Base-by-base conservation (phyloP, 257 asterid species). In the Solanum medicagineum region DNA sequence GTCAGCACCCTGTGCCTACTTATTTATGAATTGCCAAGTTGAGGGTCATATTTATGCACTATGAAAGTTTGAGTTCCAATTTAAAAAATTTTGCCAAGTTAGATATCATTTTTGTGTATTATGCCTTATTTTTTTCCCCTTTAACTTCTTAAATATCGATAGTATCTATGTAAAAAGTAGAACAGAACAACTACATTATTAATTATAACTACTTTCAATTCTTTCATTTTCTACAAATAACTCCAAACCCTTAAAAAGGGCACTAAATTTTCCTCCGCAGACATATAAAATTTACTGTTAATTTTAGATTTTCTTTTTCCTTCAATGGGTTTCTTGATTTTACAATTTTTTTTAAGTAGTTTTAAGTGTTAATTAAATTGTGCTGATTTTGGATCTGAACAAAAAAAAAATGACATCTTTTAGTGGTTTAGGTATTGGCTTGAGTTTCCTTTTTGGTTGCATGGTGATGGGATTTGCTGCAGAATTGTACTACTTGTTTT, bases 401-500 rank as follows among this genome's bases (percentile, higher is more conserved):
- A 19, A 8, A 13, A 63, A 86, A 86, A 32, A 32, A 81, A 94
- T 94, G 98, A 89, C 87, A 90, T 89, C 91, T 77, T 75, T 89
- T 86, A 90, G 94, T 86, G 83, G 90, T 63, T 85, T 93, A 53
- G 95, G 94, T 65, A 82, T 94, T 13, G 97, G 92, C 83, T 74
- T 94, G 84, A 89, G 95, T 75, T 87, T 92, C 62, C 93, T 92
- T 87, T 91, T 94, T 81, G 97, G 98, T 56, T 91, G 91, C 47
- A 92, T 94, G 55, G 82, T 93, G 2, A 40, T 94, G 22, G 97
- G 91, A 26, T 89, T 94, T 24, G 60, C 88, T 44, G 95, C 91
- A 8, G 97, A 94, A 84, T 87, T 94, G 47, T 94, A 92, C 90
- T 94, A 94, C n/a, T 62, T 94, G 62, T 88, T 93, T 20, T 93